Evolutionary conservation across 1,284 basidiomycete genomes (phyloP), one percentile per base, ranked within the genome.

Genomic region (Lentinula novae-zelandiae): DNA sequence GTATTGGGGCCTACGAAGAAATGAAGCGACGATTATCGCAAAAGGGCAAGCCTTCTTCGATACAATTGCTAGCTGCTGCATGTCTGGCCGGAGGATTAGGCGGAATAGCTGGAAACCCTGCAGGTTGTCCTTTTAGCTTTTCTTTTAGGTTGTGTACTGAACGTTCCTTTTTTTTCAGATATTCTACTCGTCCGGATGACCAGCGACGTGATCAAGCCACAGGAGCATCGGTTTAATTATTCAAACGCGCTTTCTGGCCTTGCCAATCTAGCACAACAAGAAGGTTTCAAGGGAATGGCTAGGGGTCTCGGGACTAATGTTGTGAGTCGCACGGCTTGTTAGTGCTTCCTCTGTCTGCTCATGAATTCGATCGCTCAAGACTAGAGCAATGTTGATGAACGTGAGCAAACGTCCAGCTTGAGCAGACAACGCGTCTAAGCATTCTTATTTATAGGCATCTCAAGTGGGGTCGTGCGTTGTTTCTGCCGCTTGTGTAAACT

Each of bases 101-200:
- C 27, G 91, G 91, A 15, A 69, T 93, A 46, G 89, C 87, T 12
- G 91, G 91, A 4, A 93, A 93, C 68, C 90, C 91, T 52, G 87
- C 89, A 66, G 91, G 91, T 82, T 72, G 77, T 72, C 20, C 17
- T 40, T 57, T 53, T 60, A 31, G 62, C 49, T 50, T 51, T 27
- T 27, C 7, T 44, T 53, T 53, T 6, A 52, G n/a, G 15, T 39
- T 40, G 38, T 15, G 49, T 55, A 46, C 8, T 53, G 33, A 38
- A 57, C 42, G 48, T 61, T 20, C 53, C 65, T 36, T 62, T 44
- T 22, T 36, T 39, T 55, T 57, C 65, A 83, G 89, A 92, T 71
- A 85, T 91, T 58, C 67, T 91, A 9, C 80, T 95, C 64, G 92
- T 96, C 17, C 81, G 93, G 62, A 96, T 96, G 94, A 93, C 92